A percentile compares a stretch with the other conserved stretches of the same genome.
Evolutionary conservation across 2,329 filamentous ascomycete genomes (phyloP).

Genomic region (Exophiala spinifera): DNA sequence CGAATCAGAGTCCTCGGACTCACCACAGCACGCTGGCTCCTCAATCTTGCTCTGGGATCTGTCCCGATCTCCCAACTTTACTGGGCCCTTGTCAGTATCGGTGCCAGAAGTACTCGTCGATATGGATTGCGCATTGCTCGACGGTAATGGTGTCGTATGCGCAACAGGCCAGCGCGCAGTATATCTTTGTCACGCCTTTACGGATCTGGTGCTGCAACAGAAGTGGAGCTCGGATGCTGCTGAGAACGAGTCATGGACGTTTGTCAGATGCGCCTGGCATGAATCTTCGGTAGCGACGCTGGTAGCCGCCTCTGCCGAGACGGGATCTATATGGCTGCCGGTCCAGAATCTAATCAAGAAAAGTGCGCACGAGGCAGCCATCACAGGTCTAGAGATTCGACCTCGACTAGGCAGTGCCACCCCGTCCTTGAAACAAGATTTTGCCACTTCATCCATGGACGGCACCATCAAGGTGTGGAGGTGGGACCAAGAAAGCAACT

Average conservation of each 20-base stretch:
- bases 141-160: constrained; percentile 37
- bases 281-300: constrained; percentile 34
- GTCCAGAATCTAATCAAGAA: constrained; percentile 41
- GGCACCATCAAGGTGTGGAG: constrained; percentile 45
- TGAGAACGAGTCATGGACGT: constrained; percentile 39
- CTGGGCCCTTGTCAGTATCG: constrained; percentile 24
- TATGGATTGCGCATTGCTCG: constrained; percentile 41
- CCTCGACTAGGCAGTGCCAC: constrained; percentile 29
- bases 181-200: constrained; percentile 25
- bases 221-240: constrained; percentile 20
- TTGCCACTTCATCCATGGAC: constrained; percentile 47
- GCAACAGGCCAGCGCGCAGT: constrained; percentile 26
- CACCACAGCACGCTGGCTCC: constrained; percentile 10
- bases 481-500: constrained; percentile 14
- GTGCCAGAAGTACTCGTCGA: constrained; percentile 39
- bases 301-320: constrained; percentile 40
- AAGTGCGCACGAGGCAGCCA: constrained; percentile 41
- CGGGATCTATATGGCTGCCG: constrained; percentile 45
- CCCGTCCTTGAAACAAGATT: constrained; percentile 31
- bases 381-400: constrained; percentile 44
- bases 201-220: constrained; percentile 23
- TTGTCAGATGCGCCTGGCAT: constrained; percentile 37
- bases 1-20: constrained; percentile 27
- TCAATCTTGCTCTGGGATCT: constrained; percentile 44
- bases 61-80: constrained; percentile 12